Percentiles rank a stretch among this genome's conserved stretches.
Evolutionary conservation across 306 rosid species (phyloP).

Genomic region (Cicer arietinum): DNA sequence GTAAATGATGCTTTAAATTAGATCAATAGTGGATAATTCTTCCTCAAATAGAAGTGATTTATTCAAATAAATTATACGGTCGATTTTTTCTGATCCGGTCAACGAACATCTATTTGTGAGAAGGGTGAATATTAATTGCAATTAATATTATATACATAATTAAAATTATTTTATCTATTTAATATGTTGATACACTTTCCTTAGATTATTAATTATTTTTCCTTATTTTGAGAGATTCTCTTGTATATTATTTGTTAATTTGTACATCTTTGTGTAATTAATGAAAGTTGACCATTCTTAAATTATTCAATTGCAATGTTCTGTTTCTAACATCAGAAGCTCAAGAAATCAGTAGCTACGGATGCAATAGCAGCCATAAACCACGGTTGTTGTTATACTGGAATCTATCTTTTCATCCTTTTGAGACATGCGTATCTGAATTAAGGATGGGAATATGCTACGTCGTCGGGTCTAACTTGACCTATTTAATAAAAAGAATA

Average conservation of each 20-base stretch:
- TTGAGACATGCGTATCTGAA: no score
- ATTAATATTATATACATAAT: no score
- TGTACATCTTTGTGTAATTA: no score
- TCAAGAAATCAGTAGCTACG: neutral
- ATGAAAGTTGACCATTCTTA: no score
- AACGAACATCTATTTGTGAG: constrained; percentile 48
- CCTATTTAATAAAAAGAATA: no score
- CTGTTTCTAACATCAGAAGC: constrained; percentile 51
- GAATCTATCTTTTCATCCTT: neutral
- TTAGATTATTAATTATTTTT: no score
- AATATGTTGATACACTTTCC: no score
- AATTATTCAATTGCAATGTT: constrained; percentile 43
- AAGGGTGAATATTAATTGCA: constrained; percentile 47
- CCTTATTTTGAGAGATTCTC: no score
- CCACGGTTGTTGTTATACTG: neutral
- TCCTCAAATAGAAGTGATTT: neutral
- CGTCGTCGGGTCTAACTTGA: no score
- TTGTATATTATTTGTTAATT: no score
- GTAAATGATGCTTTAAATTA: neutral
- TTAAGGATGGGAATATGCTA: no score
- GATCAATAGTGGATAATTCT: neutral
- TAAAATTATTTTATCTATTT: no score
- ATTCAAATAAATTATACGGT: constrained; percentile 37
- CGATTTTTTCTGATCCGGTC: constrained; percentile 49
- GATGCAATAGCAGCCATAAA: constrained; percentile 3